Evolutionary conservation across 116 monocot species (phyloP).

Genomic region (Zostera marina): DNA sequence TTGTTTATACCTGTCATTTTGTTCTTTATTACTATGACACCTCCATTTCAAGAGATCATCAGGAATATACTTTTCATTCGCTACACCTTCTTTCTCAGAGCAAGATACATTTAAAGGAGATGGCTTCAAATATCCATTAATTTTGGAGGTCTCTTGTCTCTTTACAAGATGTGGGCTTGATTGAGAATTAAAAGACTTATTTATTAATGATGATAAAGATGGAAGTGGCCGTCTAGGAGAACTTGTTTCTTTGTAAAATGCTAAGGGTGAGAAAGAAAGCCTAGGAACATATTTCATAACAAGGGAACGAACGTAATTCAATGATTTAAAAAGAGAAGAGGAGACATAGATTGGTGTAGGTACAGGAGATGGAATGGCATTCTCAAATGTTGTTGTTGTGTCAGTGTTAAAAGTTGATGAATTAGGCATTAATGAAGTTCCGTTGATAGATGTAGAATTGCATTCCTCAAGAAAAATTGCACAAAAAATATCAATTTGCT

Average conservation of each 20-base stretch:
- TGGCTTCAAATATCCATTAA: constrained; percentile 24
- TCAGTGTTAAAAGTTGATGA: constrained; percentile 20
- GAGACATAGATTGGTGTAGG: constrained; percentile 52
- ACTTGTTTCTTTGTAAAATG: constrained; percentile 27
- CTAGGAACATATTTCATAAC: constrained; percentile 80
- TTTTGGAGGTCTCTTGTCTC: constrained; percentile 30
- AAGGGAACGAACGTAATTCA: constrained; percentile 78
- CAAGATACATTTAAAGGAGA: constrained; percentile 18
- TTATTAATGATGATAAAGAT: constrained; percentile 52
- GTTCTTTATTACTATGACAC: constrained; percentile 38
- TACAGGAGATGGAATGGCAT: constrained; percentile 8
- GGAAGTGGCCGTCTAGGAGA: constrained; percentile 55
- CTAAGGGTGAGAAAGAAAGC: constrained; percentile 54
- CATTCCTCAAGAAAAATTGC: constrained; percentile 54
- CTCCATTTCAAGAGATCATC: constrained; percentile 59
- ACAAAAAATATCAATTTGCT: constrained; percentile 82
- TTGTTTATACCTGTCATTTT: constrained; percentile 33
- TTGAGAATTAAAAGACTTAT: constrained; percentile 47
- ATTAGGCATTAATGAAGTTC: constrained; percentile 24
- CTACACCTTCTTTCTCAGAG: constrained; percentile 25
- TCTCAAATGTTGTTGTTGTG: constrained; percentile 16
- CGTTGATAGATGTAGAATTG: constrained; percentile 28
- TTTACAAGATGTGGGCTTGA: constrained; percentile 38
- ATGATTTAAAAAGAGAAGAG: constrained; percentile 70
- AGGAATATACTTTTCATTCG: constrained; percentile 38